Percentiles rank a stretch among this genome's conserved stretches.
Conservation (phyloP, 768 basidiomycete genomes). For the Leccinum uliginosum region DNA sequence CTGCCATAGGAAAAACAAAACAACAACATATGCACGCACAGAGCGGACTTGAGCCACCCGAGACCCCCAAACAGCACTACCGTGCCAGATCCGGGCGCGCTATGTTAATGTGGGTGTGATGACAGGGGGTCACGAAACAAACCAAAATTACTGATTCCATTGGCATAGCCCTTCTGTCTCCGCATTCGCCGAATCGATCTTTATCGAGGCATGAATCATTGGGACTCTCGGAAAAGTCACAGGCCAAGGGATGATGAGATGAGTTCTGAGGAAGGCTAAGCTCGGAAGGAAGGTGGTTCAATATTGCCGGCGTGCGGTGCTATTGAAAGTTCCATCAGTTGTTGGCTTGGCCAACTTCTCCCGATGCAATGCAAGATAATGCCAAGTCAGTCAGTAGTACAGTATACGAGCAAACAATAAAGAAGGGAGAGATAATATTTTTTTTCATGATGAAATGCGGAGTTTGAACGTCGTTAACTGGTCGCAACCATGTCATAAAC, state of each 20-base stretch:
- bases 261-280: background rate
- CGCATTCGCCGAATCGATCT: constrained; percentile 1
- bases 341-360: background rate
- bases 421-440: background rate
- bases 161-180: constrained; percentile 1
- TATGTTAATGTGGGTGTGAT: background rate
- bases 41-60: background rate
- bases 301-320: background rate
- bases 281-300: background rate
- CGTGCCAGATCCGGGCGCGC: background rate
- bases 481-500: background rate
- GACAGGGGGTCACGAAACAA: constrained; percentile 5
- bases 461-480: constrained; percentile 1
- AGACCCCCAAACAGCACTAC: background rate
- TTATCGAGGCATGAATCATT: background rate
- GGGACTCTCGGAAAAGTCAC: background rate
- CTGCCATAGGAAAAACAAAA: constrained; percentile 23
- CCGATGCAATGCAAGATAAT: background rate
- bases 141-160: background rate
- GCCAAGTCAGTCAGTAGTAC: background rate
- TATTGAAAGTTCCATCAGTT: background rate
- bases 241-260: background rate
- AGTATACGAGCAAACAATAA: too few relatives aligned
- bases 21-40: background rate
- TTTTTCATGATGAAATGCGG: constrained; percentile 12